Conservation (phyloP, 2,329 filamentous ascomycete genomes). For the Ascocoryne sarcoides region DNA sequence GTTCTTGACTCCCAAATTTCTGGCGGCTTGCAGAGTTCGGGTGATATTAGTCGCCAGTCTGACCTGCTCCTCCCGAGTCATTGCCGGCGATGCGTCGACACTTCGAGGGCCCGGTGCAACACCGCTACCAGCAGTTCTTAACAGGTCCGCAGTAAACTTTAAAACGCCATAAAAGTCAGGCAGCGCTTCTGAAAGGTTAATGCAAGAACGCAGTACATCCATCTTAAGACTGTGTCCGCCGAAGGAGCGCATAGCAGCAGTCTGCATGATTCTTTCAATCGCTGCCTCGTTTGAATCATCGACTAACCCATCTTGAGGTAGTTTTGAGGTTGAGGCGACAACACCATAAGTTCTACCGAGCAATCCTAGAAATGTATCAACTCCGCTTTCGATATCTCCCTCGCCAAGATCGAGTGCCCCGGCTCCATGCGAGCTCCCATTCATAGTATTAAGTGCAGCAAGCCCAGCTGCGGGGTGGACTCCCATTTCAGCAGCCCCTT, state of each 20-base stretch:
- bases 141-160: conserved; percentile 72
- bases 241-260: conserved; percentile 54
- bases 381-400: conserved; percentile 55
- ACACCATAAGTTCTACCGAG: conserved; percentile 57
- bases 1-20: conserved; percentile 60
- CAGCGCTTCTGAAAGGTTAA: conserved; percentile 87
- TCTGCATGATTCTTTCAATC: conserved; percentile 49
- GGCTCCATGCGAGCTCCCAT: conserved; percentile 40
- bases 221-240: conserved; percentile 76
- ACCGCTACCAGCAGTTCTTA: conserved; percentile 74
- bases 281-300: conserved; percentile 44
- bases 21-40: conserved; percentile 71
- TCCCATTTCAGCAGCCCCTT: conserved; percentile 90
- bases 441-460: conserved; percentile 55
- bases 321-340: conserved; percentile 29
- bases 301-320: conserved; percentile 7
- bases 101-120: conserved; percentile 63
- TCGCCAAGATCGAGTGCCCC: conserved; percentile 53
- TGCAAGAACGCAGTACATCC: conserved; percentile 79
- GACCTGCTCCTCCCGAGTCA: conserved; percentile 75
- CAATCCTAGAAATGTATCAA: conserved; percentile 53
- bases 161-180: conserved; percentile 89
- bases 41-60: conserved; percentile 78
- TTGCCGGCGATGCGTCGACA: conserved; percentile 59
- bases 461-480: conserved; percentile 89